Evolutionary conservation across 768 basidiomycete genomes (phyloP).

Genomic region (Tubosaeta brunneosetosa): DNA sequence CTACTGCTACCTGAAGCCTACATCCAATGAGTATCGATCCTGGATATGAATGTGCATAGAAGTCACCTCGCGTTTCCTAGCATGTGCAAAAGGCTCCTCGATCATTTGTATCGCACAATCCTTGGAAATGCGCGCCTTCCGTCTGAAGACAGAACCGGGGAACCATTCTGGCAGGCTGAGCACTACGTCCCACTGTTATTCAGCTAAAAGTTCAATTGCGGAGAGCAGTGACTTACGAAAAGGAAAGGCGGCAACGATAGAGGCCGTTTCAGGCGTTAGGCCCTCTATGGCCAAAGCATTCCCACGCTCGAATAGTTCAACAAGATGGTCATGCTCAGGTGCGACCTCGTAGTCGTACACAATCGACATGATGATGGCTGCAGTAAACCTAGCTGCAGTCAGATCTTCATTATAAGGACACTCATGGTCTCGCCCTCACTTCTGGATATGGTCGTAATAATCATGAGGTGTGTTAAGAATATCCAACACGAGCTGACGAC

Average conservation of each 20-base stretch:
- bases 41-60: not conserved
- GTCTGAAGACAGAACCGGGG: conserved; percentile 28
- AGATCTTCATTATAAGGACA: too few species aligned
- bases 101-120: conserved; percentile 13
- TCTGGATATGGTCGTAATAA: too few species aligned
- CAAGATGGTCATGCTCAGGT: conserved; percentile 33
- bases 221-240: conserved; percentile 1
- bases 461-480: too few species aligned
- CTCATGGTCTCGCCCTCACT: too few species aligned
- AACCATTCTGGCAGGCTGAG: conserved; percentile 22
- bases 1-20: conserved; percentile 10
- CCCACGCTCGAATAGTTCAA: conserved; percentile 36
- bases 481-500: too few species aligned
- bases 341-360: conserved; percentile 2
- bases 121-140: conserved; percentile 11
- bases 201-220: not conserved
- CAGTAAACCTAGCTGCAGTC: too few species aligned
- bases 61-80: conserved; percentile 10
- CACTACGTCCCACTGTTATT: conserved; percentile 5
- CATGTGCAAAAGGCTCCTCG: conserved; percentile 12
- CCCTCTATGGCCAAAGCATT: conserved; percentile 14
- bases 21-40: not conserved
- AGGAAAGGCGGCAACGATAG: conserved; percentile 17
- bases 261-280: conserved; percentile 13
- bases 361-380: too few species aligned